These are phyloP conservation scores for Fusarium chuoi DNA, from an alignment of 2,329 filamentous ascomycete species.

Conservation along the genomic window DNA sequence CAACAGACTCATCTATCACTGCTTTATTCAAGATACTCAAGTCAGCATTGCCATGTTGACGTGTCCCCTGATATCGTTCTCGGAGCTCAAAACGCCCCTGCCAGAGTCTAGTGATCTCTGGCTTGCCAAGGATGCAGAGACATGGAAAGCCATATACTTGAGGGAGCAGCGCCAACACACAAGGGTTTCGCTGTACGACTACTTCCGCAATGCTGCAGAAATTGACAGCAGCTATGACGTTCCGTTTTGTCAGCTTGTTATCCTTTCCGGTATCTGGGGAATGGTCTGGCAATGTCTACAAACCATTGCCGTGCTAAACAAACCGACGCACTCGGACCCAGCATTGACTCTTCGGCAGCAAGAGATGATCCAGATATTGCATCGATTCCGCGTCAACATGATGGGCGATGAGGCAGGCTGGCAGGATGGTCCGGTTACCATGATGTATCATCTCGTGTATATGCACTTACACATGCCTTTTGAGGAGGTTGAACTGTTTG, in stretches of 20 bases:
- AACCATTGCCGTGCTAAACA: background rate
- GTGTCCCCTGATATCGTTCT: background rate
- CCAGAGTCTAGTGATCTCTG: background rate
- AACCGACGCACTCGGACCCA: background rate
- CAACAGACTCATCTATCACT: background rate
- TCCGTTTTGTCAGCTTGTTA: background rate
- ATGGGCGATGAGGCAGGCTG: background rate
- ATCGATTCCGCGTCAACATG: background rate
- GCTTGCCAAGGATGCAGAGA: background rate
- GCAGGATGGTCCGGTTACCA: background rate
- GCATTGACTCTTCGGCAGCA: background rate
- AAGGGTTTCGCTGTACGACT: background rate
- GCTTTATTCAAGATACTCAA: background rate
- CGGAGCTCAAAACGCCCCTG: background rate
- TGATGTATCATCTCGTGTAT: background rate
- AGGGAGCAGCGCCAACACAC: background rate
- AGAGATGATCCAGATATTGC: background rate
- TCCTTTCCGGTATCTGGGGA: background rate
- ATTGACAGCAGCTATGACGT: background rate
- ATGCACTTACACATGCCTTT: background rate
- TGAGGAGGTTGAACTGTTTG: background rate
- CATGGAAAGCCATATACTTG: background rate
- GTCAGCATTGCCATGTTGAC: background rate
- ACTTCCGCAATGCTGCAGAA: background rate
- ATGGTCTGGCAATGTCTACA: slow-evolving; percentile 5